Evolutionary conservation across 768 basidiomycete species (phyloP), one percentile per base, ranked within the genome.

Genomic region (Leucocoprinus birnbaumii): DNA sequence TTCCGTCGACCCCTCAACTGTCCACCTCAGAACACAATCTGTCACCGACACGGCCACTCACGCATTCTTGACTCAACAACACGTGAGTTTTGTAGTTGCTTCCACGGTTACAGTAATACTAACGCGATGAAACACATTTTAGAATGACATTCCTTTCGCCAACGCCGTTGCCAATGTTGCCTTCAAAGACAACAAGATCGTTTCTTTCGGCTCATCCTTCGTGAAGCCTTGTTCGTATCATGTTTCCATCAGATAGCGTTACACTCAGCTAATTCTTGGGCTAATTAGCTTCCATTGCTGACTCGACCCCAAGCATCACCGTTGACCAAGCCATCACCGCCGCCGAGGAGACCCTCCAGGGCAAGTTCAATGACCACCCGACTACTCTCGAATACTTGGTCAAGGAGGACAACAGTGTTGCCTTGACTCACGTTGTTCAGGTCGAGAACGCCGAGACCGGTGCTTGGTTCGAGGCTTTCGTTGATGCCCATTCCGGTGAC

Each of bases 381-480:
- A 69, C 75, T 2, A 63, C 73, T 2, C 61, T 78, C 47, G 78
- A 80, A 62, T 81, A 72, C 60, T 65, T 77, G 38, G 72, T 67
- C 25, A 68, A 66, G 59, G 64, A 71, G 19, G 74, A 76, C 60
- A 70, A 71, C 21, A 65, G 66, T 14, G 64, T 69, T 24, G 70
- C 65, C 22, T 72, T 81, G 25, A 71, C 74, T 16, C 73, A 79
- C 58, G 72, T 73, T 45, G 54, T 75, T 25, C 72, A 75, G 52
- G 63, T 73, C 27, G 65, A 68, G 60, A 70, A 72, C 60, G 55
- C 62, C 2, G 58, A 62, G 10, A 63, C 64, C 7, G 67, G 78
- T 51, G 71, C 75, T 16, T 85, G 80, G 79, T 75, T 73, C 58
- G 81, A 85, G 67, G 82, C 81, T 2, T 80, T 78, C 59, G 74